These are phyloP conservation scores for Pestalotiopsis fici DNA, from an alignment of 2,329 filamentous ascomycete species.

Conservation along the genomic window DNA sequence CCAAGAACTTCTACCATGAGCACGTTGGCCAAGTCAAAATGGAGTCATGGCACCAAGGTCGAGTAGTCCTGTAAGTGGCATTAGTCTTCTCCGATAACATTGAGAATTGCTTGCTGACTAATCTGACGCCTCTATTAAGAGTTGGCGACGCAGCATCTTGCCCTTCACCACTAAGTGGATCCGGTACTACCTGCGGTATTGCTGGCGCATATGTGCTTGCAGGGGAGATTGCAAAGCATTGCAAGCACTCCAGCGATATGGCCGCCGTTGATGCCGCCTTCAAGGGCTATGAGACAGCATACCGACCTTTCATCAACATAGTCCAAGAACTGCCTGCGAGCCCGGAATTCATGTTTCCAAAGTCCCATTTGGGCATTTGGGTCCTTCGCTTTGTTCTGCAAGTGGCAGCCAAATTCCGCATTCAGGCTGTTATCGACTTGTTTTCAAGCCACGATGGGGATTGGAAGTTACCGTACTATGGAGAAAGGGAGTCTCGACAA, in stretches of 20 bases:
- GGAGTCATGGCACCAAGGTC: constrained; percentile 30
- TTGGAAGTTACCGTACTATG: too few relatives aligned
- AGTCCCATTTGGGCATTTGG: neutral
- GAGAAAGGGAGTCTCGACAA: too few relatives aligned
- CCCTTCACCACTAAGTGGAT: constrained; percentile 44
- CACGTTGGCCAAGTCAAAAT: constrained; percentile 41
- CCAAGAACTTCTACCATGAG: constrained; percentile 38
- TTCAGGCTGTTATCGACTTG: too few relatives aligned
- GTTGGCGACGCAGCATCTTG: constrained; percentile 50
- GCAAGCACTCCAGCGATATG: constrained; percentile 9
- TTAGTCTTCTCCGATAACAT: too few relatives aligned
- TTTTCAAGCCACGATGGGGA: too few relatives aligned
- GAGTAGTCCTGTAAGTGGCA: constrained; percentile 34
- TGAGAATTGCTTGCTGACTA: too few relatives aligned
- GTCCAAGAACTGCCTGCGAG: constrained; percentile 13
- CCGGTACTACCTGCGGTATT: constrained; percentile 44
- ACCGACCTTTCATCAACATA: constrained; percentile 20
- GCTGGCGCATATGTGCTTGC: constrained; percentile 53
- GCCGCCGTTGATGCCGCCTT: neutral
- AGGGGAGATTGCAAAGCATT: constrained; percentile 38
- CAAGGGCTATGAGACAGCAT: constrained; percentile 16
- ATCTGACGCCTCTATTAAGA: too few relatives aligned
- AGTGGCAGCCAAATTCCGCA: too few relatives aligned
- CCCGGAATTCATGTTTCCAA: neutral
- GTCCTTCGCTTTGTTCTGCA: too few relatives aligned